Evolutionary conservation across 208 protist species (phyloP).

Genomic region (Wallacemonas sp.): DNA sequence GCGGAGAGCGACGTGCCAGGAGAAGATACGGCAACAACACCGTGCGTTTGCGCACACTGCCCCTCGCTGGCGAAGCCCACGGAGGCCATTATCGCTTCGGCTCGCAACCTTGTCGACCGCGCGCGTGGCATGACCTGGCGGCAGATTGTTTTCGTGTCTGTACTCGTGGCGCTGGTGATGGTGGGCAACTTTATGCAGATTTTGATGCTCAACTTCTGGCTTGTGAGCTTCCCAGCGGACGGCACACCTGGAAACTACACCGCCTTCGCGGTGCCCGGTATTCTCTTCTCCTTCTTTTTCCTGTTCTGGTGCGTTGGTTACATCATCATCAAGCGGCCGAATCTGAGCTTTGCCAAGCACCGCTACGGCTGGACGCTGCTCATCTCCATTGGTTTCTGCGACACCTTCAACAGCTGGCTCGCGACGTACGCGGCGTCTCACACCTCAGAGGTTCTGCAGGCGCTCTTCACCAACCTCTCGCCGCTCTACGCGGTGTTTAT

Average conservation of each 20-base stretch:
- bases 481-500: slow-evolving; percentile 75
- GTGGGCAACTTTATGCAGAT: slow-evolving; percentile 81
- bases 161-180: slow-evolving; percentile 63
- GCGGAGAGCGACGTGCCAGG: background rate
- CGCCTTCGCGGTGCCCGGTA: slow-evolving; percentile 57
- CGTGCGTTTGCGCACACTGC: background rate
- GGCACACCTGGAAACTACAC: slow-evolving; percentile 70
- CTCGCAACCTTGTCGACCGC: slow-evolving; percentile 13
- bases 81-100: background rate
- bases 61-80: background rate
- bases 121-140: slow-evolving; percentile 26
- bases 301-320: slow-evolving; percentile 49
- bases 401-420: slow-evolving; percentile 75
- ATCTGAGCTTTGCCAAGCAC: slow-evolving; percentile 52
- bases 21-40: background rate
- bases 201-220: slow-evolving; percentile 87
- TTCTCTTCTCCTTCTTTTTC: slow-evolving; percentile 70
- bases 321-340: slow-evolving; percentile 40
- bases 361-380: slow-evolving; percentile 45
- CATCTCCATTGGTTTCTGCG: slow-evolving; percentile 57
- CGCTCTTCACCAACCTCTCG: slow-evolving; percentile 66
- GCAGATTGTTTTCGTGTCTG: slow-evolving; percentile 39
- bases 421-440: slow-evolving; percentile 75
- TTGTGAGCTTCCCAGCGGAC: slow-evolving; percentile 59
- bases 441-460: slow-evolving; percentile 79